phyloP scores from a whole-genome alignment of 768 basidiomycete species.

The Plicaturopsis crispa region DNA sequence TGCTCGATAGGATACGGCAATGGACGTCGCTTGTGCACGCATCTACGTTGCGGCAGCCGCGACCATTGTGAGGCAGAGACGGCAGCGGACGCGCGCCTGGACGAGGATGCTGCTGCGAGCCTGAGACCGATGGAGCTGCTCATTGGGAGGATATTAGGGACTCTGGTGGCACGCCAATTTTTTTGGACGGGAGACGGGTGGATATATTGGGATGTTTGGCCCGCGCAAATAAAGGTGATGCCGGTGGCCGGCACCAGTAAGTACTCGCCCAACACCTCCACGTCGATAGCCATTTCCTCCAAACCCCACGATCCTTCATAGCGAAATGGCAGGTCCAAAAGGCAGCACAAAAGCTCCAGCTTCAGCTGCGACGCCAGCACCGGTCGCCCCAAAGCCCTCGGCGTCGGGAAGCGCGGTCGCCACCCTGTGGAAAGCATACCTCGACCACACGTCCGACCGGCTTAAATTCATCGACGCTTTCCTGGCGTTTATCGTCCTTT shows the following conservation, averaged over 20 bases:
- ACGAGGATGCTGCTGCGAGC: too few species aligned
- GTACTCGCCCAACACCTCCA: neutral
- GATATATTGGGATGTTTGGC: neutral
- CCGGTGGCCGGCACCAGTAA: neutral
- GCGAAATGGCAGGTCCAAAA: constrained; percentile 11
- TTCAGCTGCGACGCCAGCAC: neutral
- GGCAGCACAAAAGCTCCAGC: constrained; percentile 15
- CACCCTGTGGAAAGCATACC: constrained; percentile 73
- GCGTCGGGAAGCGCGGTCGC: constrained; percentile 29
- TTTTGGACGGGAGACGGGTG: neutral
- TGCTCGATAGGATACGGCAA: constrained; percentile 62
- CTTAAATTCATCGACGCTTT: constrained; percentile 94
- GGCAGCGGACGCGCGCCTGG: too few species aligned
- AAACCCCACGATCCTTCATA: constrained; percentile 6
- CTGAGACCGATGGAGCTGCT: too few species aligned
- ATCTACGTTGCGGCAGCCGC: constrained; percentile 19
- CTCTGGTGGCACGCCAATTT: constrained; percentile 2
- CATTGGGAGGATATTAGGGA: too few species aligned
- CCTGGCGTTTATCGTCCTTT: constrained; percentile 85
- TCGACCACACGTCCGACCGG: constrained; percentile 66
- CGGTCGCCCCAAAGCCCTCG: constrained; percentile 2
- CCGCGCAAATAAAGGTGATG: neutral
- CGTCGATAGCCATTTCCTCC: neutral
- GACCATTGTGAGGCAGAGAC: too few species aligned
- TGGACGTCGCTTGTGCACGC: constrained; percentile 41